phyloP scores from a whole-genome alignment of 2,329 filamentous ascomycete genomes.

The Calonectria pteridis region DNA sequence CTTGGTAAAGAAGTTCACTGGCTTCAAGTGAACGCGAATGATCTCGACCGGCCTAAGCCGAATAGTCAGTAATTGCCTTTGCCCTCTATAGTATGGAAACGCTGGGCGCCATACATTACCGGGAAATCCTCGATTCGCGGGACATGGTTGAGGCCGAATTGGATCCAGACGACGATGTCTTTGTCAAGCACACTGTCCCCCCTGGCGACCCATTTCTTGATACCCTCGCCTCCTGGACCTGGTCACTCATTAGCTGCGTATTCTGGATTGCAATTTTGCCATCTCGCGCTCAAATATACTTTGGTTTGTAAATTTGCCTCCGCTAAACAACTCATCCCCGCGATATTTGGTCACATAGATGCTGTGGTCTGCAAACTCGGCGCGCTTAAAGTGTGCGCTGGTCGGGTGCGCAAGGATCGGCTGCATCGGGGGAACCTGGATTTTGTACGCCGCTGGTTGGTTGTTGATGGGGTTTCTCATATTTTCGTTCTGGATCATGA shows the following conservation, averaged over 20 bases:
- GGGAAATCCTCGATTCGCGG: constrained; percentile 69
- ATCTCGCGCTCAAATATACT: constrained; percentile 13
- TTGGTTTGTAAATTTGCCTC: constrained; percentile 65
- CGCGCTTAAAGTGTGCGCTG: constrained; percentile 6
- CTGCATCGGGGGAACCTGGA: constrained; percentile 19
- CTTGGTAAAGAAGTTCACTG: constrained; percentile 64
- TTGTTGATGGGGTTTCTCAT: constrained; percentile 22
- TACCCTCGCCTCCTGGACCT: constrained; percentile 14
- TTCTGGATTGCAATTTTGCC: no score
- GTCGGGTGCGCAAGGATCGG: constrained; percentile 10
- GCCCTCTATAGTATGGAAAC: not conserved
- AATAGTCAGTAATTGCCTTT: not conserved
- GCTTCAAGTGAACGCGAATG: constrained; percentile 61
- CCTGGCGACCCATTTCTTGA: constrained; percentile 57
- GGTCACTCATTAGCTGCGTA: not conserved
- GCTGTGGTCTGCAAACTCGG: constrained; percentile 27
- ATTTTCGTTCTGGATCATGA: constrained; percentile 15
- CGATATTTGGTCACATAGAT: constrained; percentile 52
- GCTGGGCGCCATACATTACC: constrained; percentile 56
- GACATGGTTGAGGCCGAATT: constrained; percentile 68
- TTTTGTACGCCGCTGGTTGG: constrained; percentile 11
- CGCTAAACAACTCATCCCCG: constrained; percentile 70
- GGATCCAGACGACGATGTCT: constrained; percentile 68
- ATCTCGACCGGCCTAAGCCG: constrained; percentile 61
- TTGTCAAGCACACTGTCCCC: constrained; percentile 66